Evolutionary conservation across 164 flowering plant species (phyloP).

Genomic region (Vitis vinifera): ASM3070453v1 NC_081810.1:15446501-15447000

Average conservation of each 20-base stretch:
- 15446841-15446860: neutral
- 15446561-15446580: neutral
- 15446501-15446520: no score
- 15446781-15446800: neutral
- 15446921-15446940: conserved; percentile 14
- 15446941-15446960: conserved; percentile 5
- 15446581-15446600: neutral
- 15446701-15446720: conserved; percentile 62
- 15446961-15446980: conserved; percentile 5
- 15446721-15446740: conserved; percentile 65
- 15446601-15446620: conserved; percentile 31
- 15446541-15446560: neutral
- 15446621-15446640: conserved; percentile 17
- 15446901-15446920: conserved; percentile 9
- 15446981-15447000: neutral
- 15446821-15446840: conserved; percentile 5
- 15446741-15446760: conserved; percentile 45
- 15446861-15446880: neutral
- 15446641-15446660: conserved; percentile 20
- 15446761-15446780: conserved; percentile 12
- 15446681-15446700: conserved; percentile 31
- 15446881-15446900: neutral
- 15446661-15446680: conserved; percentile 2
- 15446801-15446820: neutral
- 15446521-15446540: no score